Conservation (phyloP, 495 filamentous ascomycete species). For the Jackrogersella multiformis region DNA sequence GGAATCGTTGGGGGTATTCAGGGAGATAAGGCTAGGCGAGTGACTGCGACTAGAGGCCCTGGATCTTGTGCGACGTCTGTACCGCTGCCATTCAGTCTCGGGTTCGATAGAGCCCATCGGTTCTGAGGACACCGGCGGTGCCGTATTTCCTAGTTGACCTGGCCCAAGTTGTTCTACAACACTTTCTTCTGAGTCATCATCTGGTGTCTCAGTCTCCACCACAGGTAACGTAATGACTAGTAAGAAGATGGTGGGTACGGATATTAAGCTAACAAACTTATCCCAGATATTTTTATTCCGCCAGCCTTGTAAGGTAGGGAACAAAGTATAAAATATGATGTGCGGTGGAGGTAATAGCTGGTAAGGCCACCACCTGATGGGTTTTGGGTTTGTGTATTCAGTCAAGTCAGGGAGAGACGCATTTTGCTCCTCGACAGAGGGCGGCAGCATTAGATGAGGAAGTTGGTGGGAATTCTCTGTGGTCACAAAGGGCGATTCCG, state of each 20-base stretch:
- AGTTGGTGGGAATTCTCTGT: constrained; percentile 56
- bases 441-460: constrained; percentile 50
- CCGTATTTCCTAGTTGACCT: constrained; percentile 41
- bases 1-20: constrained; percentile 6
- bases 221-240: constrained; percentile 94
- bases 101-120: constrained; percentile 36
- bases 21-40: constrained; percentile 36
- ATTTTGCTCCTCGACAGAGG: constrained; percentile 36
- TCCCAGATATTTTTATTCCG: constrained; percentile 77
- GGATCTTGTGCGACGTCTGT: constrained; percentile 56
- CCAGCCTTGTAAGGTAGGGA: constrained; percentile 88
- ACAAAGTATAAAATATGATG: constrained; percentile 76
- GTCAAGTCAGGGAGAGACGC: constrained; percentile 47
- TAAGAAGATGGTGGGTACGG: constrained; percentile 88
- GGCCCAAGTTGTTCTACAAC: constrained; percentile 42
- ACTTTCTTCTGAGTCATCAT: constrained; percentile 61
- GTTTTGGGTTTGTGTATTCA: constrained; percentile 59
- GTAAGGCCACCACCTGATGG: constrained; percentile 78
- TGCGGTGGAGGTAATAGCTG: constrained; percentile 73
- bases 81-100: constrained; percentile 64
- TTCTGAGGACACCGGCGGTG: constrained; percentile 47
- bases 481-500: constrained; percentile 54
- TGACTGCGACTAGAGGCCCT: constrained; percentile 43
- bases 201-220: constrained; percentile 68
- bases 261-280: constrained; percentile 78